Base-by-base conservation (phyloP, 176 grass and related monocot genomes). In the Chrysopogon serrulatus region DNA sequence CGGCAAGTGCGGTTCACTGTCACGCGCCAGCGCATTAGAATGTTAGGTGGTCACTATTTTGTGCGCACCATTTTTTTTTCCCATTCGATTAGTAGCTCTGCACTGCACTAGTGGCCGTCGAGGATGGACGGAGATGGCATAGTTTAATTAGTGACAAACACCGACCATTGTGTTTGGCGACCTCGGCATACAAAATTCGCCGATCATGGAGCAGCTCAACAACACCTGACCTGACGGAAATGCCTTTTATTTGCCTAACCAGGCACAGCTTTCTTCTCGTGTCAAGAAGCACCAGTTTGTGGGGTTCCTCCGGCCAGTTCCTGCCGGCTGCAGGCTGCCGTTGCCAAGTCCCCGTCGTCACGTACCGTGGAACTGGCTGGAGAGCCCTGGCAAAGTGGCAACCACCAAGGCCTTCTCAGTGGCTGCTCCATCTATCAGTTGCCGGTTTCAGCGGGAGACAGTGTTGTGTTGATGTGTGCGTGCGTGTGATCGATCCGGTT, bases 61-160 rank as follows among this genome's bases (percentile, higher is more conserved):
- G 5, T 24, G 4, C 49, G 53, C 24, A 10, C n/a, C n/a, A 39
- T 6, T 6, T 4, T 39, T 39, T 44, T 4, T 18, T 73, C 33
- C 14, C 2, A 0, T 21, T 9, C 47, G 18, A 47, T 2, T 21
- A 23, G 13, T 17, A 73, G 26, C 1, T 31, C 60, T 53, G 32
- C 71, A 23, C 59, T 10, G n/a, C n/a, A 32, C n/a, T 5, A 21
- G 24, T 53, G 69, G 32, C 13, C 31, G 62, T 40, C 30, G 39
- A 43, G 59, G 68, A 39, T 77, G 77, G 82, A 71, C 82, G 82
- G 63, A 89, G 87, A 53, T 26, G 82, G 63, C 71, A 41, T 76
- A 62, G 44, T 85, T 89, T 81, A n/a, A n/a, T n/a, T n/a, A 89
- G 65, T 35, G 40, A 32, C 14, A 16, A 16, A 8, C 71, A 24